Percentiles rank a stretch among this genome's conserved stretches.
These are phyloP conservation scores for Hyaloscypha finlandica DNA, from an alignment of 495 filamentous ascomycete genomes.

Conservation along the genomic window DNA sequence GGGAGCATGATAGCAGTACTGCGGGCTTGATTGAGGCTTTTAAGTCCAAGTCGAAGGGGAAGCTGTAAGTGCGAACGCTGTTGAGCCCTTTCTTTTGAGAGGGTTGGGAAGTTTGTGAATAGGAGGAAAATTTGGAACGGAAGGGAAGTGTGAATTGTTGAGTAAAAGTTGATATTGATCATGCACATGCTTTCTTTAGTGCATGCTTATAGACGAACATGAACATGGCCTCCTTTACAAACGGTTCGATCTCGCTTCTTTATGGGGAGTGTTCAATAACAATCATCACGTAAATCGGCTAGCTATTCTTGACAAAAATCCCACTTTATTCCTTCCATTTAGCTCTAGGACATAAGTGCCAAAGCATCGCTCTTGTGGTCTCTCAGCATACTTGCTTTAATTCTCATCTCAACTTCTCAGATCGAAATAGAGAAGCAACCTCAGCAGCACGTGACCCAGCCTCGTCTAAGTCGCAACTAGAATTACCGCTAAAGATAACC, in stretches of 20 bases:
- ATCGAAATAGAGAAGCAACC: neutral
- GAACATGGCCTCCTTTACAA: neutral
- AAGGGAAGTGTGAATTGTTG: neutral
- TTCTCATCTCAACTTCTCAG: neutral
- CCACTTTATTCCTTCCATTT: too few species aligned
- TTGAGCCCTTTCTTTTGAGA: neutral
- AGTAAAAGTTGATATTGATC: conserved; percentile 1
- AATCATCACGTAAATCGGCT: too few species aligned
- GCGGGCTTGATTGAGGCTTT: conserved; percentile 87
- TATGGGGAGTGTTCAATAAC: too few species aligned
- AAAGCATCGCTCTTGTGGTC: too few species aligned
- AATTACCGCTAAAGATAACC: conserved; percentile 11
- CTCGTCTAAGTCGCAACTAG: neutral
- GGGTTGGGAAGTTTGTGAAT: neutral
- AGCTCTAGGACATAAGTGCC: too few species aligned
- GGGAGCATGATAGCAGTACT: conserved; percentile 81
- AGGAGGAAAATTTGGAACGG: neutral
- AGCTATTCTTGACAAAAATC: too few species aligned
- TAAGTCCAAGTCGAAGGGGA: conserved; percentile 48
- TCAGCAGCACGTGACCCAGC: neutral
- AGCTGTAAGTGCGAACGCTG: neutral
- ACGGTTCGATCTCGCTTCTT: too few species aligned
- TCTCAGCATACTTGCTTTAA: too few species aligned
- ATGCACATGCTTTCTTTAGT: neutral
- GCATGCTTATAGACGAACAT: neutral